Evolutionary conservation across 2,329 filamentous ascomycete species (phyloP).

Genomic region (Beauveria rudraprayagi): DNA sequence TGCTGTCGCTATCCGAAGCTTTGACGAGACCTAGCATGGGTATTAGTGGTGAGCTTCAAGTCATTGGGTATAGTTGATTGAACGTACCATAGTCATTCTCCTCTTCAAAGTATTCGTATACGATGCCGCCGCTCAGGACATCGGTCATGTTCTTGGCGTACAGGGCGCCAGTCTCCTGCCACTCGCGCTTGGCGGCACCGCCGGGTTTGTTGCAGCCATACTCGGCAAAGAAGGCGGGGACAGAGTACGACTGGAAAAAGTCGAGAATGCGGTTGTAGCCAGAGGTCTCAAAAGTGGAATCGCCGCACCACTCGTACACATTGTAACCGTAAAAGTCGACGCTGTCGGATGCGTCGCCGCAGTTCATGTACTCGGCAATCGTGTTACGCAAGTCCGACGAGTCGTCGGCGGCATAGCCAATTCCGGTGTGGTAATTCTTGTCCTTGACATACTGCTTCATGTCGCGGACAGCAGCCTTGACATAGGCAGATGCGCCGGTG

Average conservation of each 20-base stretch:
- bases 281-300: slow-evolving; percentile 67
- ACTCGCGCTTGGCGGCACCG: slow-evolving; percentile 60
- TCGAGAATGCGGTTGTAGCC: slow-evolving; percentile 75
- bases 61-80: neutral
- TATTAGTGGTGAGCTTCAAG: neutral
- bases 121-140: slow-evolving; percentile 91
- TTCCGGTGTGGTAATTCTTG: slow-evolving; percentile 73
- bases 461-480: slow-evolving; percentile 96
- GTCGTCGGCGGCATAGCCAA: slow-evolving; percentile 95
- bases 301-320: slow-evolving; percentile 98
- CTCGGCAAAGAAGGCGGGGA: slow-evolving; percentile 96
- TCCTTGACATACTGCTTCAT: slow-evolving; percentile 87
- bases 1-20: slow-evolving; percentile 50
- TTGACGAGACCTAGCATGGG: slow-evolving; percentile 54
- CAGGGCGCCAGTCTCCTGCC: slow-evolving; percentile 76
- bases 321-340: slow-evolving; percentile 99
- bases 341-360: slow-evolving; percentile 52
- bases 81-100: slow-evolving; percentile 71
- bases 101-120: slow-evolving; percentile 98
- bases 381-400: slow-evolving; percentile 73
- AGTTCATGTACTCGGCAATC: slow-evolving; percentile 92
- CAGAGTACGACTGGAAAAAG: slow-evolving; percentile 82
- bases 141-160: slow-evolving; percentile 73
- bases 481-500: slow-evolving; percentile 82
- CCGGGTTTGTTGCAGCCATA: slow-evolving; percentile 80